Base-by-base conservation (phyloP, 2,329 filamentous ascomycete genomes). In the Blumeria hordei region DNA sequence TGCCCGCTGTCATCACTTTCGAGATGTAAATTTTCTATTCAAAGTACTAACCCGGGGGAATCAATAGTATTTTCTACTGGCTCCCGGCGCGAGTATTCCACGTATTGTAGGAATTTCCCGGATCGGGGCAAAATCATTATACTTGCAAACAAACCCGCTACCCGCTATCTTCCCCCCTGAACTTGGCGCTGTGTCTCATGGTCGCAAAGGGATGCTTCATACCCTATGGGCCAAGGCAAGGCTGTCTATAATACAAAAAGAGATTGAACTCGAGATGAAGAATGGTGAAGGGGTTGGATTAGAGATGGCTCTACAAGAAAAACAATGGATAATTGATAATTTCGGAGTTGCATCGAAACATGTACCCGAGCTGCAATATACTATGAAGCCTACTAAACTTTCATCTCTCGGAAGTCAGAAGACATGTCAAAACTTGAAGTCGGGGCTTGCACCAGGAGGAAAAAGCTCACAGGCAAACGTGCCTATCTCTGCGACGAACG, bases 161-260 rank as follows among this genome's bases (percentile, higher is more conserved):
- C 88, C 88, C 0, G 88, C 88, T 35, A 90, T 94, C 60, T 94
- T 90, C 64, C 81, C 85, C 0, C 78, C 82, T 0, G 81, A 83
- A 57, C 71, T 94, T 28, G 82, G 83, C 1, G 74, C 76, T 3
- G 81, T 77, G 21, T 72, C 79, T 16, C 76, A 80, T 0, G 85
- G 85, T 6, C 80, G 81, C 62, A 83, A 85, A 59, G 88, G 88
- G 1, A 85, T 94, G 1, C 69, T 94, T 57, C 88, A 65, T 65
- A 94, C 86, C 1, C 79, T 90, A 56, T 95, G 88, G 87, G 88
- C 85, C 16, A 88, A 88, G 71, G 82, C 85, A 66, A 74, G 88
- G 44, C 70, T 94, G 21, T 77, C 79, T 35, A 80, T 84, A 58
- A 70, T 94, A 51, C 78, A 87, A 54, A 73, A 73, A 56, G 88